Percentiles rank a stretch among this genome's conserved stretches.
phyloP scores from a whole-genome alignment of 176 grass and related monocot genomes.

The Rhynchospora tenuis region DNA sequence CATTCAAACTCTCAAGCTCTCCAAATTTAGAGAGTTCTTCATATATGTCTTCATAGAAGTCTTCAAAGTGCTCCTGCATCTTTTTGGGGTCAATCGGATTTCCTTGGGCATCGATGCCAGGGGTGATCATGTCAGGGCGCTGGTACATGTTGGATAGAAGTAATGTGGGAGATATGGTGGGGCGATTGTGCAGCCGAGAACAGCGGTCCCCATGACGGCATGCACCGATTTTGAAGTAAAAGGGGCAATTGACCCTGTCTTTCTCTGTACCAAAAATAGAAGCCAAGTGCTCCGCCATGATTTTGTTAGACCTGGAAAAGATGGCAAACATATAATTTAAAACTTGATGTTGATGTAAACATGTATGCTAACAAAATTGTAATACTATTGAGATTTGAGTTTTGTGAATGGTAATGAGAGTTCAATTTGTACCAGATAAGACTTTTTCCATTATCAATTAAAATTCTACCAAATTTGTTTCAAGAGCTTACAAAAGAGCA shows the following conservation, averaged over 20 bases:
- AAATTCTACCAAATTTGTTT: no score
- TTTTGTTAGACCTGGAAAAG: constrained; percentile 6
- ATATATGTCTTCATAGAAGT: constrained; percentile 95
- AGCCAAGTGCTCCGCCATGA: constrained; percentile 25
- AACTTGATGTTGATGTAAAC: background rate
- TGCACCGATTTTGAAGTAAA: constrained; percentile 32
- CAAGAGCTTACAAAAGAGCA: background rate
- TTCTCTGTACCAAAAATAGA: constrained; percentile 27
- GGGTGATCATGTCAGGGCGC: constrained; percentile 24
- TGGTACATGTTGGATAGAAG: constrained; percentile 29
- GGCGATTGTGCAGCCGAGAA: constrained; percentile 22
- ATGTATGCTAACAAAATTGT: background rate
- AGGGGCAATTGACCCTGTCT: constrained; percentile 30
- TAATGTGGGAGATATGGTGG: constrained; percentile 29
- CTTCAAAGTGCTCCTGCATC: constrained; percentile 92
- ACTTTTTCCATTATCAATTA: background rate
- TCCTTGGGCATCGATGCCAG: constrained; percentile 23
- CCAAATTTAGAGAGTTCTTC: no score
- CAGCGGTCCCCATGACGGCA: constrained; percentile 29
- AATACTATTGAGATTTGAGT: background rate
- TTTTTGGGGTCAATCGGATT: constrained; percentile 39
- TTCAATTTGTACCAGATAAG: background rate
- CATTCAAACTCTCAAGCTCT: background rate
- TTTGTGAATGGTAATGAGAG: background rate
- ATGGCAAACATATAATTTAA: background rate